Evolutionary conservation across 1,284 basidiomycete species (phyloP), one percentile per base, ranked within the genome.

Genomic region (Fomitopsis schrenkii): DNA sequence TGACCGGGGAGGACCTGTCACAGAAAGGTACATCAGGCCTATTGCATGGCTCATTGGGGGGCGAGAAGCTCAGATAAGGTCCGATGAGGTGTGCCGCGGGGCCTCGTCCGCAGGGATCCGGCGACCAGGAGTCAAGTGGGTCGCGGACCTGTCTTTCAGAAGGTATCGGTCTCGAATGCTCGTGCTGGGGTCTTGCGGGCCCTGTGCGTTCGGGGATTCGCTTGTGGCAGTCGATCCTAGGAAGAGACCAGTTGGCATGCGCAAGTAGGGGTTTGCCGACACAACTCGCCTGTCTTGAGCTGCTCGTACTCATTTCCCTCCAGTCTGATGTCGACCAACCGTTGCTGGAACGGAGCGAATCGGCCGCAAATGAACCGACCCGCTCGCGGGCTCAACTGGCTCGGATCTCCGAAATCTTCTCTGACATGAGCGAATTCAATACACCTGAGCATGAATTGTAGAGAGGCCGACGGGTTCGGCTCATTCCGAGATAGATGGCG

Each of bases 361-460:
- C 5, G 17, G 35, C n/a, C 2, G 52, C 19, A 17, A 54, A 12
- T 6, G 46, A 58, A 15, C 17, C 14, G 41, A 58, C 14, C 14
- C 30, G 35, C 7, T 63, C 62, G 28, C 57, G 62, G 15, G 55
- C 55, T 2, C 36, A 3, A 17, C 33, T 36, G 7, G 28, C 15
- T 6, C 62, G 59, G 19, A 52, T 55, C 38, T 60, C 62, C 17
- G 59, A 50, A 4, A 56, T 57, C 36, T 54, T 61, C 57, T 63
- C 62, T 4, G 62, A 61, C 62, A 63, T 61, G 5, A 63, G 57
- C 7, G 62, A 61, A 28, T 60, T 63, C 10, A 59, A 61, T 2
- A 57, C 56, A 14, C 45, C 45, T 5, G 62, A 59, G 4, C 62
- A 8, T 1, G 62, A 54, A 45, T 8, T 55, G 30, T 63, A 60